Evolutionary conservation across 441 rosid genomes (phyloP).

Genomic region (Adansonia madagascariensis): DNA sequence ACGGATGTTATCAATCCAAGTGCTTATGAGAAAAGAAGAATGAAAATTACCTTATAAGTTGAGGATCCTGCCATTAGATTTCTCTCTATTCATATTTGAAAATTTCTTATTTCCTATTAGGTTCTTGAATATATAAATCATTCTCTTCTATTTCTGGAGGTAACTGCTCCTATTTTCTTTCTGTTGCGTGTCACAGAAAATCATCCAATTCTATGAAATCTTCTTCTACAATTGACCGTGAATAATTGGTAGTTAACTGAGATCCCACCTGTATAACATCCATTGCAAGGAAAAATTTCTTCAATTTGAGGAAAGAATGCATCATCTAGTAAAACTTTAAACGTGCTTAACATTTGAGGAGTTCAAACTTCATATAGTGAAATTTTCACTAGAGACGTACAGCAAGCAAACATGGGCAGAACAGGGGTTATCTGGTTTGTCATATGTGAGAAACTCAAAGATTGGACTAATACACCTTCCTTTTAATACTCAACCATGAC

Average conservation of each 20-base stretch:
- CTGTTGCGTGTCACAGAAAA: neutral
- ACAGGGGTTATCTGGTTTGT: neutral
- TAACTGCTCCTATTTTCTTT: neutral
- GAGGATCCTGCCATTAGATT: slow-evolving; percentile 28
- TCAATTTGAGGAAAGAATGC: neutral
- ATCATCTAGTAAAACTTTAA: neutral
- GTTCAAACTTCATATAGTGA: too few relatives aligned
- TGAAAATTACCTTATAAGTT: slow-evolving; percentile 36
- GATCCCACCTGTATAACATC: slow-evolving; percentile 41
- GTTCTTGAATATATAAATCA: slow-evolving; percentile 1
- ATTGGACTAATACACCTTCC: neutral
- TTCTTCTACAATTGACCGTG: slow-evolving; percentile 35
- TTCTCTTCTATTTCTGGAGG: neutral
- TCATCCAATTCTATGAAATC: slow-evolving; percentile 12
- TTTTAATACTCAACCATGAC: neutral
- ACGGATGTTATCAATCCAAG: neutral
- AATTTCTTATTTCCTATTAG: slow-evolving; percentile 22
- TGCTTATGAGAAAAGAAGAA: neutral
- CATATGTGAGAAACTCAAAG: neutral
- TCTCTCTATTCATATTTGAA: slow-evolving; percentile 27
- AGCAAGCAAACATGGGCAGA: neutral
- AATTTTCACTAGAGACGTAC: neutral
- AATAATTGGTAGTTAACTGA: slow-evolving; percentile 26
- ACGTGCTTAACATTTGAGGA: neutral
- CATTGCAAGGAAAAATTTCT: slow-evolving; percentile 16